phyloP scores from a whole-genome alignment of 2,329 filamentous ascomycete species.

The Fusarium duplospermum region DNA sequence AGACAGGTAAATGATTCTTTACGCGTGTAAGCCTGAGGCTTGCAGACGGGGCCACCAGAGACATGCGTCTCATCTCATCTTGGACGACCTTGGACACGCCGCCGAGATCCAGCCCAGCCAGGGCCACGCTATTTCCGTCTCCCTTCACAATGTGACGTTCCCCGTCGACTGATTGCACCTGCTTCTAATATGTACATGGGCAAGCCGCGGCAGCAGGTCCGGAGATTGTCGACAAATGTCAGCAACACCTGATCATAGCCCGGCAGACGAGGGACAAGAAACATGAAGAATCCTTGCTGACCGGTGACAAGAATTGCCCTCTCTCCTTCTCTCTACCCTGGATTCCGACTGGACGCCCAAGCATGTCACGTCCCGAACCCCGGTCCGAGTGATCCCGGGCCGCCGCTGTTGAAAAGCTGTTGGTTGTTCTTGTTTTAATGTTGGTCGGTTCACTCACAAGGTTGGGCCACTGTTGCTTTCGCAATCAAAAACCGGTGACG shows the following conservation, averaged over 20 bases:
- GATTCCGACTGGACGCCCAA: slow-evolving; percentile 21
- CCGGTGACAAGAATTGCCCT: slow-evolving; percentile 6
- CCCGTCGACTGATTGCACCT: not conserved
- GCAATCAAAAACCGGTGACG: not conserved
- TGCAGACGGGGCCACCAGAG: slow-evolving; percentile 15
- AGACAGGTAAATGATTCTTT: not conserved
- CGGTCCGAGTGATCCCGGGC: slow-evolving; percentile 28
- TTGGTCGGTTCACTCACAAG: slow-evolving; percentile 17
- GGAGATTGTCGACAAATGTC: not conserved
- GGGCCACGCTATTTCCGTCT: not conserved
- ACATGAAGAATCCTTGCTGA: not conserved
- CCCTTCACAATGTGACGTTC: not conserved
- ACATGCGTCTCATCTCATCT: slow-evolving; percentile 31
- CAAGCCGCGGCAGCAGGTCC: not conserved
- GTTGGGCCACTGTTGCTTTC: not conserved
- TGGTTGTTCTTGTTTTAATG: not conserved
- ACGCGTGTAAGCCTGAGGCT: not conserved
- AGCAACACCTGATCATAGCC: not conserved
- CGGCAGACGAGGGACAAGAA: not conserved
- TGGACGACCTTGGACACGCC: not conserved
- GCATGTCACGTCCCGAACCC: slow-evolving; percentile 11
- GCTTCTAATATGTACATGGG: not conserved
- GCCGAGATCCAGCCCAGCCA: not conserved
- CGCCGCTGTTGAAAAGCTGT: slow-evolving; percentile 9
- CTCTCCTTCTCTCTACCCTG: not conserved